Percentiles rank a stretch among this genome's conserved stretches.
Conservation (phyloP, 2,329 filamentous ascomycete species). For the Ceratocystiopsis minuta region DNA sequence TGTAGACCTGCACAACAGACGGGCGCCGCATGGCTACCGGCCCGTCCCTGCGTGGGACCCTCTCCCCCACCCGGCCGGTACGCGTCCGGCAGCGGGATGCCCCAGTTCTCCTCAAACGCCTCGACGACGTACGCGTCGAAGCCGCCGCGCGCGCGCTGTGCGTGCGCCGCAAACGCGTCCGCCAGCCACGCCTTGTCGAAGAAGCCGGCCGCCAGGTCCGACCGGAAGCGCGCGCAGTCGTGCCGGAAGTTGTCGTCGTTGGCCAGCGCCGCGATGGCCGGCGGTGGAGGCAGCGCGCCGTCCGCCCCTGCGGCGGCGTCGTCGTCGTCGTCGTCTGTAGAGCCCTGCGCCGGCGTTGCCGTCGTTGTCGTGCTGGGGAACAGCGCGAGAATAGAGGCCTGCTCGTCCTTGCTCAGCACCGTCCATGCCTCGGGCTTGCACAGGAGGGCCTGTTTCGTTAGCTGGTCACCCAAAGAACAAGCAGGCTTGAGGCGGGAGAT, state of each 20-base stretch:
- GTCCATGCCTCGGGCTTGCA: conserved; percentile 21
- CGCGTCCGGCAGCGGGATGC: conserved; percentile 20
- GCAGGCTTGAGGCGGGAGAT: too few species aligned
- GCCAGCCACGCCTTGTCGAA: conserved; percentile 35
- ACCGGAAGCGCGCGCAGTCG: conserved; percentile 23
- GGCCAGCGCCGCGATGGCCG: too few species aligned
- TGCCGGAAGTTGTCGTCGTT: conserved; percentile 26
- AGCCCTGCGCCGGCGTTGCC: conserved; percentile 13
- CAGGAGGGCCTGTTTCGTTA: conserved; percentile 13
- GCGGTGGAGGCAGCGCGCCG: conserved; percentile 16
- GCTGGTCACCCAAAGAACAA: too few species aligned
- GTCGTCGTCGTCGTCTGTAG: conserved; percentile 15
- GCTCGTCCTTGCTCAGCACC: conserved; percentile 17
- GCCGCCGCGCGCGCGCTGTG: conserved; percentile 26
- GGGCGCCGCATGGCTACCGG: too few species aligned
- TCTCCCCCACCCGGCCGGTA: conserved; percentile 14
- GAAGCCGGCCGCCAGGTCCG: conserved; percentile 26
- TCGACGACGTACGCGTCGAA: conserved; percentile 29
- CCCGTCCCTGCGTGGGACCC: too few species aligned
- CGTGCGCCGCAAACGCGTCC: conserved; percentile 32
- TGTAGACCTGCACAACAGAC: not conserved
- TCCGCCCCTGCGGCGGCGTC: conserved; percentile 15
- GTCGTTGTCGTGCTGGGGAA: conserved; percentile 17
- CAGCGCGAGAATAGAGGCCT: conserved; percentile 16
- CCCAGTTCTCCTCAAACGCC: conserved; percentile 31